Percentiles rank a stretch among this genome's conserved stretches.
phyloP scores from a whole-genome alignment of 805 yeast species.

The Nakazawaea anatomiae region DNA sequence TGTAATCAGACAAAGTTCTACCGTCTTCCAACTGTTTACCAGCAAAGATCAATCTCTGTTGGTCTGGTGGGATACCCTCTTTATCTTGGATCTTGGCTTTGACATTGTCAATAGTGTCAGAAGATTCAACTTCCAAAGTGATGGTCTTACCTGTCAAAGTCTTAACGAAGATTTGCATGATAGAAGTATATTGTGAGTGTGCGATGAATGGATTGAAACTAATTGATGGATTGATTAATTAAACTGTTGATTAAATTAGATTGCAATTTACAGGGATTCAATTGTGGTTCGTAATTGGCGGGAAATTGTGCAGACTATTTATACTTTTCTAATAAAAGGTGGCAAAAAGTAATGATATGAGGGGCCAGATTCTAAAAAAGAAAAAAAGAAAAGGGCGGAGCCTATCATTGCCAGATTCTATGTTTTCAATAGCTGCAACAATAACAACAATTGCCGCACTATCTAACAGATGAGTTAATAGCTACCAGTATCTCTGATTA shows the following conservation, averaged over 20 bases:
- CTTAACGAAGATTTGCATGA: conserved; percentile 96
- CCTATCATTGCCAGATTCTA: neutral
- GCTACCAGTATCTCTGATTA: no score
- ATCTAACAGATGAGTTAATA: no score
- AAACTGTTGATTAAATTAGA: neutral
- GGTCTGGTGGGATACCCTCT: conserved; percentile 40
- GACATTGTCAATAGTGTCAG: conserved; percentile 38
- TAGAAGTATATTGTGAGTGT: conserved; percentile 14
- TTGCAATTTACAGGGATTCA: neutral
- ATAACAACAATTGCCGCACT: no score
- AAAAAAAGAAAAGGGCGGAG: neutral
- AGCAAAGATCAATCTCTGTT: conserved; percentile 38
- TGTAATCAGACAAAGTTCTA: conserved; percentile 89
- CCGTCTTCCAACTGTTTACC: conserved; percentile 55
- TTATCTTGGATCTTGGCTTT: conserved; percentile 37
- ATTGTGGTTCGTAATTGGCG: neutral
- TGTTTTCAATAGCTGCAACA: neutral
- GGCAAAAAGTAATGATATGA: neutral
- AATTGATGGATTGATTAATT: neutral
- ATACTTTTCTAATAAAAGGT: neutral
- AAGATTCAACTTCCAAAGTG: conserved; percentile 51
- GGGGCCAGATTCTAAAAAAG: neutral
- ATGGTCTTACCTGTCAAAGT: conserved; percentile 99
- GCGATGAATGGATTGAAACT: conserved; percentile 1
- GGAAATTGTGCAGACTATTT: neutral